Conservation (phyloP, 169 alveolate genomes). For the Cryptosporidium ubiquitum region DNA sequence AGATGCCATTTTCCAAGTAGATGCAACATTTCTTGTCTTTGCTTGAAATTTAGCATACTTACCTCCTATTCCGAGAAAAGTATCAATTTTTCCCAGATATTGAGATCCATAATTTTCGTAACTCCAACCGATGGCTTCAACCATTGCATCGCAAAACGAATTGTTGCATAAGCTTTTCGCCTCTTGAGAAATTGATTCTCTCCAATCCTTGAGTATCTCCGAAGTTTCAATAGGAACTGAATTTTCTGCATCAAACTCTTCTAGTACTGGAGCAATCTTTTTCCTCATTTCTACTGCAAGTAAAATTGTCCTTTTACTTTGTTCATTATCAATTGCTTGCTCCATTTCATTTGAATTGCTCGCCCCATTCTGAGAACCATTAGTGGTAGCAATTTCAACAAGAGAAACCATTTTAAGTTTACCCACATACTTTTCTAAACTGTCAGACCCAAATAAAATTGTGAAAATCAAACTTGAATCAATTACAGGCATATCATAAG, state of each 20-base stretch:
- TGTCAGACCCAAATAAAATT: constrained; percentile 90
- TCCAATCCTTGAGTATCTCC: constrained; percentile 76
- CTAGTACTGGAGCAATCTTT: constrained; percentile 23
- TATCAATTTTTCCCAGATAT: constrained; percentile 86
- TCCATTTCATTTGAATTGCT: constrained; percentile 11
- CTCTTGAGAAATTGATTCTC: constrained; percentile 76
- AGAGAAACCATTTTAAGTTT: constrained; percentile 86
- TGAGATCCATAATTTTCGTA: constrained; percentile 89
- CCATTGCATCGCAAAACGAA: constrained; percentile 87
- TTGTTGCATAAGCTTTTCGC: constrained; percentile 85
- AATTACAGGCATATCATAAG: constrained; percentile 89
- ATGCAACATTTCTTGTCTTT: constrained; percentile 82
- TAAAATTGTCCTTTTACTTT: constrained; percentile 85
- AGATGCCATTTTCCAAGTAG: constrained; percentile 82
- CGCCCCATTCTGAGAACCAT: neutral
- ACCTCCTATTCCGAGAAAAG: constrained; percentile 87
- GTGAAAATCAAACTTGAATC: constrained; percentile 88
- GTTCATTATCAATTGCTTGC: constrained; percentile 66
- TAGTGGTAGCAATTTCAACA: constrained; percentile 81
- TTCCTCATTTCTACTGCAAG: constrained; percentile 84
- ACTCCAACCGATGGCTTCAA: constrained; percentile 90
- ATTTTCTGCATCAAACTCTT: constrained; percentile 69
- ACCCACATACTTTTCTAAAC: constrained; percentile 88
- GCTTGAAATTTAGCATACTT: constrained; percentile 85
- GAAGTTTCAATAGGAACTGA: constrained; percentile 73